These are phyloP conservation scores for Rosa rugosa DNA, from an alignment of 306 rosid species.

Conservation along the genomic window DNA sequence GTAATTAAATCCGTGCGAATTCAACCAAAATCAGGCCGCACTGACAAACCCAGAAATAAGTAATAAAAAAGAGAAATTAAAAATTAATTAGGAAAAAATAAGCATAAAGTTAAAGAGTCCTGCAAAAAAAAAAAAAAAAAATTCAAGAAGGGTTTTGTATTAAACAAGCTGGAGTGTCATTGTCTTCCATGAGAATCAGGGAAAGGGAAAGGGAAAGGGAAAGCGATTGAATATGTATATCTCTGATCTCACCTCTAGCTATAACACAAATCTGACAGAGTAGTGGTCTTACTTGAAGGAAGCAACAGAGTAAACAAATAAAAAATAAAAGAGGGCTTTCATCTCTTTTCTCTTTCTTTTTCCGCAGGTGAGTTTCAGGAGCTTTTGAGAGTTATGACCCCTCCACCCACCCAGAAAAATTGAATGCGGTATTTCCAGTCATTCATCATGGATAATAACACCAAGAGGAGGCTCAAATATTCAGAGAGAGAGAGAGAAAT, in stretches of 20 bases:
- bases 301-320: conserved; percentile 18
- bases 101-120: conserved; percentile 4
- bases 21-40: neutral
- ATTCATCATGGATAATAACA: neutral
- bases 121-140: conserved; percentile 32
- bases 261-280: conserved; percentile 51
- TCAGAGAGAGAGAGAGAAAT: neutral
- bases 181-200: conserved; percentile 71
- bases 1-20: neutral
- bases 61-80: neutral
- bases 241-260: conserved; percentile 20
- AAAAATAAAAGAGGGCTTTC: neutral
- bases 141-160: conserved; percentile 34
- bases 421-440: neutral
- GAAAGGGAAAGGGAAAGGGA: conserved; percentile 51
- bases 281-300: conserved; percentile 18
- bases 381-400: conserved; percentile 5
- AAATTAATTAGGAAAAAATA: no score
- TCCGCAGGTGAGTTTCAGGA: conserved; percentile 15
- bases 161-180: conserved; percentile 37
- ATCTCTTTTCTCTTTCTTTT: conserved; percentile 11
- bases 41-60: neutral
- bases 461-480: neutral
- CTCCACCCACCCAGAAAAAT: neutral
- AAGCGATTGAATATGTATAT: conserved; percentile 61